Evolutionary conservation across 2,329 filamentous ascomycete species (phyloP), one percentile per base, ranked within the genome.

Genomic region (Cyclaneusma minus): DNA sequence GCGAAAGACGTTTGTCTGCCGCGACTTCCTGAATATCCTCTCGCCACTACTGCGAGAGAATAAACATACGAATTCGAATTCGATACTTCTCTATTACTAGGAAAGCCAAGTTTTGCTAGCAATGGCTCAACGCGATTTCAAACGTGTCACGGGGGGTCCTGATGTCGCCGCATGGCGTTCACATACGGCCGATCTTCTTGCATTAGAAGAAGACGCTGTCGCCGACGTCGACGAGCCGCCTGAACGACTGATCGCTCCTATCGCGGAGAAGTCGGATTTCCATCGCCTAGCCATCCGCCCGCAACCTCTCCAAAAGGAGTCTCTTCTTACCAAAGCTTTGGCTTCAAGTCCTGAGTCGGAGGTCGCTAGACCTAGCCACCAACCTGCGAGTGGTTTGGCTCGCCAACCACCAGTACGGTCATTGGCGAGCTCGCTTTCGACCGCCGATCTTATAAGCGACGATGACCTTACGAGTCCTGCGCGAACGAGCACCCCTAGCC

Each of bases 371-470:
- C 39, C 44, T 22, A 49, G 49, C 17, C 49, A 54, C 8, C 44
- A 49, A 22, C 39, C 52, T 28, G 40, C 48, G 4, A 57, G 58
- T 21, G 55, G 58, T 16, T 17, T 45, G 11, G 34, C 38, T 24
- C 40, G 44, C 20, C 46, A 52, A 22, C 27, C 49, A 39, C 60
- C 71, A 73, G 77, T 41, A 77, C 74, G 48, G 91, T 82, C 58
- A 87, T 76, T 45, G 58, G n/a, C 72, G 38, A 93, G 84, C 54
- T 55, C 77, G 32, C 65, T 80, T 23, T 93, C 85, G 2, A 91
- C 83, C 3, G 80, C 80, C 19, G 87, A 94, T 37, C 62, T 95
- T 30, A 94, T 84, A n/a, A 94, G 85, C 51, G 89, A 94, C 44
- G 89, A 81, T 31, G 85, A 82, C 32, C 57, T 91, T 32, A 92